These are phyloP conservation scores for Moesziomyces sp. DNA, from an alignment of 1,284 basidiomycete genomes.

Conservation along the genomic window DNA sequence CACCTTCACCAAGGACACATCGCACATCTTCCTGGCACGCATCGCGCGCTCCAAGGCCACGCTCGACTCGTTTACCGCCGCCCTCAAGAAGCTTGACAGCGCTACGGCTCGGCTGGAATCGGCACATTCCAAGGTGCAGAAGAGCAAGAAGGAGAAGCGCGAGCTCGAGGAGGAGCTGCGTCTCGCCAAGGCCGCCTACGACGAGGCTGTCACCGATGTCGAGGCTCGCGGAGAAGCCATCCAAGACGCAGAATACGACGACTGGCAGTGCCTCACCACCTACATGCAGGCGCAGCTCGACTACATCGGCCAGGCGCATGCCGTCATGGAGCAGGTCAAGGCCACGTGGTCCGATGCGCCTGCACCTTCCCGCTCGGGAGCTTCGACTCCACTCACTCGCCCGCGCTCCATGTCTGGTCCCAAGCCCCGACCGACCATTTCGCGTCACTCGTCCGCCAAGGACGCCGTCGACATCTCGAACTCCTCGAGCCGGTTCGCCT, in stretches of 20 bases:
- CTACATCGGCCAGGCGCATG: conserved; percentile 49
- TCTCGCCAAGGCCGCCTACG: conserved; percentile 54
- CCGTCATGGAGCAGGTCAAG: conserved; percentile 53
- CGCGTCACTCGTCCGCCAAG: conserved; percentile 23
- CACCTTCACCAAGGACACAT: conserved; percentile 44
- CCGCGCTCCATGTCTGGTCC: conserved; percentile 13
- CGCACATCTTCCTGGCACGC: conserved; percentile 44
- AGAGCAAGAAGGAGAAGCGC: conserved; percentile 61
- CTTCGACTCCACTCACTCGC: conserved; percentile 13
- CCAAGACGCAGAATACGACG: conserved; percentile 52
- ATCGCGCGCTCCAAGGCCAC: conserved; percentile 46
- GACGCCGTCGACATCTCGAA: conserved; percentile 17
- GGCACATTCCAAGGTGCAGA: conserved; percentile 55
- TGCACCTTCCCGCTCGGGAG: conserved; percentile 4
- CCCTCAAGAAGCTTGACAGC: conserved; percentile 52
- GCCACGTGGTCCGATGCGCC: conserved; percentile 21
- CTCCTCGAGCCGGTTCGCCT: conserved; percentile 15
- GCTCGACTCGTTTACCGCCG: conserved; percentile 39
- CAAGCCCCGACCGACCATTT: conserved; percentile 27
- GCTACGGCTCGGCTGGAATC: conserved; percentile 46
- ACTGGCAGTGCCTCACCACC: conserved; percentile 46
- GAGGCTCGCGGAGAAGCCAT: conserved; percentile 49
- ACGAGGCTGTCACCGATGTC: conserved; percentile 56
- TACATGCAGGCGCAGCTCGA: conserved; percentile 56
- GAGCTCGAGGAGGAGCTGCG: conserved; percentile 60